A percentile compares a stretch with the other conserved stretches of the same genome.
Evolutionary conservation across 768 basidiomycete species (phyloP).

Genomic region (Termitomyces sp.): DNA sequence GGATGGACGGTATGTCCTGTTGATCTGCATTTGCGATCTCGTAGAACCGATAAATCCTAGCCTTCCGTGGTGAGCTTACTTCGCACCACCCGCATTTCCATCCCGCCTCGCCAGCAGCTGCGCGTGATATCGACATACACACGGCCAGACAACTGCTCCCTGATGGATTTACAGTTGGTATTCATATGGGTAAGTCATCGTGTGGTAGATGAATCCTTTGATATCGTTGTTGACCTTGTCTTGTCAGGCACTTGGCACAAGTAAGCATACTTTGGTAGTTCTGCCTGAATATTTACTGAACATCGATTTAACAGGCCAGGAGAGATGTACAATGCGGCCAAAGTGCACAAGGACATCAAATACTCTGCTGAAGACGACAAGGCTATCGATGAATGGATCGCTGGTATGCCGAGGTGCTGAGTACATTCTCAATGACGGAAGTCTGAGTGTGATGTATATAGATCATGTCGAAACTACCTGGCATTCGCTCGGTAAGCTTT

Average conservation of each 20-base stretch:
- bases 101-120: conserved; percentile 56
- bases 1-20: conserved; percentile 53
- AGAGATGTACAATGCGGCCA: conserved; percentile 44
- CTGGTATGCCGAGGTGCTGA: conserved; percentile 24
- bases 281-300: background rate
- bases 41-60: conserved; percentile 20
- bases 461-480: conserved; percentile 76
- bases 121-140: conserved; percentile 57
- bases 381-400: conserved; percentile 67
- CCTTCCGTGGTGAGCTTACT: conserved; percentile 66
- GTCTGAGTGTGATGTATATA: conserved; percentile 13
- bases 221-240: background rate
- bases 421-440: background rate
- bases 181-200: conserved; percentile 53
- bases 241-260: conserved; percentile 47
- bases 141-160: conserved; percentile 61
- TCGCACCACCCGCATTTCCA: conserved; percentile 75
- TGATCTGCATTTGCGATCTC: background rate
- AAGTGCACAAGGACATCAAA: conserved; percentile 59
- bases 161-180: conserved; percentile 57
- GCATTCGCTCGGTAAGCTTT: conserved; percentile 54
- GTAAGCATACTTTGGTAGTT: conserved; percentile 14
- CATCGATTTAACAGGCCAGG: conserved; percentile 29
- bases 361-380: conserved; percentile 65
- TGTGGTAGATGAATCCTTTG: background rate